Percentiles rank a stretch among this genome's conserved stretches.
These are phyloP conservation scores for Scutellaria baicalensis DNA, from an alignment of 257 asterid genomes.

Conservation along the genomic window DNA sequence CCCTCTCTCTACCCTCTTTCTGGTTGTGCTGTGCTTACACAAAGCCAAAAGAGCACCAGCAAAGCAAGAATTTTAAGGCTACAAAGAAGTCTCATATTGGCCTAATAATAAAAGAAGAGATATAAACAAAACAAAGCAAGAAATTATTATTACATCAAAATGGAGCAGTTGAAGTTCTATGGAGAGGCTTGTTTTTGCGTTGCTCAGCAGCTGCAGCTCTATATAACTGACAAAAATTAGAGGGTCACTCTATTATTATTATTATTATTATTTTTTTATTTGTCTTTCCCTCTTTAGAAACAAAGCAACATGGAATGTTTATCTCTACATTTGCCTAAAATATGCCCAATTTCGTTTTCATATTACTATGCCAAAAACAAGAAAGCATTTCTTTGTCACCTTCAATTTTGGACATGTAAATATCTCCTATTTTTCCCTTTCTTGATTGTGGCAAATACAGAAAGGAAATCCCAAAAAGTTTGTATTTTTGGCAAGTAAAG, in stretches of 20 bases:
- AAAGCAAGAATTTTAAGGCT: too few relatives aligned
- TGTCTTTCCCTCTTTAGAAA: background rate
- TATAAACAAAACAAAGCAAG: too few relatives aligned
- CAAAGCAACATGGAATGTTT: background rate
- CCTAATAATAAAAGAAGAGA: too few relatives aligned
- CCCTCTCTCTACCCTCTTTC: background rate
- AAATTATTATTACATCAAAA: too few relatives aligned
- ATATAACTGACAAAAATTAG: conserved; percentile 28
- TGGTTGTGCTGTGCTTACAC: background rate
- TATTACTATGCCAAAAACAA: background rate
- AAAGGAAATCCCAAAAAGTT: background rate
- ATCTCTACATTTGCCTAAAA: background rate
- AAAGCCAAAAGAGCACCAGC: background rate
- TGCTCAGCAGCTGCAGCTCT: conserved; percentile 35
- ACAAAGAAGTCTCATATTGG: too few relatives aligned
- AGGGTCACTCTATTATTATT: background rate
- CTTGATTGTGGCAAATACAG: background rate
- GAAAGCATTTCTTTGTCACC: background rate
- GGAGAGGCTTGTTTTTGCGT: conserved; percentile 32
- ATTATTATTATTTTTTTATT: background rate
- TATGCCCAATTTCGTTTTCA: too few relatives aligned
- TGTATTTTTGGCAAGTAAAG: background rate
- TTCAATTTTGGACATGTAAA: background rate
- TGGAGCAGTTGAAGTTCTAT: conserved; percentile 53
- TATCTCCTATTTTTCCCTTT: background rate